Percentiles rank a stretch among this genome's conserved stretches.
Conservation (phyloP, 371 early-diverging fungal genomes). For the Syncephalis plumigaleata region DNA sequence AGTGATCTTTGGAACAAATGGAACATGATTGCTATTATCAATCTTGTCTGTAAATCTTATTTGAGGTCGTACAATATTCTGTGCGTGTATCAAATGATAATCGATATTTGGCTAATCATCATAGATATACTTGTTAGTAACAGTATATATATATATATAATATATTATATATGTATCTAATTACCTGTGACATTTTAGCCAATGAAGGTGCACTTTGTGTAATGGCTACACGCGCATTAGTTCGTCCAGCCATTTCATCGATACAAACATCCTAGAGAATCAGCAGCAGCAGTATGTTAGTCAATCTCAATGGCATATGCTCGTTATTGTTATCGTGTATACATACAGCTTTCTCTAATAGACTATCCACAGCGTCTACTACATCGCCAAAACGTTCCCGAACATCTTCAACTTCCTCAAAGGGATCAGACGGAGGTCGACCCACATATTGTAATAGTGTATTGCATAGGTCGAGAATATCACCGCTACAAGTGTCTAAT, state of each 20-base stretch:
- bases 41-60: conserved; percentile 63
- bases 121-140: too few relatives aligned
- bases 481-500: conserved; percentile 25
- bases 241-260: neutral
- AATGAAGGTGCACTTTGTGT: conserved; percentile 32
- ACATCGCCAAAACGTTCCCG: conserved; percentile 39
- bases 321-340: too few relatives aligned
- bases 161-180: too few relatives aligned
- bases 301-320: too few relatives aligned
- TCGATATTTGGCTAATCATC: conserved; percentile 19
- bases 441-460: conserved; percentile 27
- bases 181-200: conserved; percentile 16
- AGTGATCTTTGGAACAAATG: conserved; percentile 60
- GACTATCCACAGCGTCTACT: conserved; percentile 59
- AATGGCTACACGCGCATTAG: neutral
- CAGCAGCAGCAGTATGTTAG: neutral
- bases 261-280: conserved; percentile 16
- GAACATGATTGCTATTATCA: conserved; percentile 60
- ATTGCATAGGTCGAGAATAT: conserved; percentile 39
- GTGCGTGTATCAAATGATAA: conserved; percentile 46
- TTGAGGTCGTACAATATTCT: conserved; percentile 72
- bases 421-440: conserved; percentile 1
- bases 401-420: conserved; percentile 50
- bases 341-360: conserved; percentile 67
- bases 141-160: too few relatives aligned